Evolutionary conservation across 1,284 basidiomycete species (phyloP).

Genomic region (Grifola frondosa): DNA sequence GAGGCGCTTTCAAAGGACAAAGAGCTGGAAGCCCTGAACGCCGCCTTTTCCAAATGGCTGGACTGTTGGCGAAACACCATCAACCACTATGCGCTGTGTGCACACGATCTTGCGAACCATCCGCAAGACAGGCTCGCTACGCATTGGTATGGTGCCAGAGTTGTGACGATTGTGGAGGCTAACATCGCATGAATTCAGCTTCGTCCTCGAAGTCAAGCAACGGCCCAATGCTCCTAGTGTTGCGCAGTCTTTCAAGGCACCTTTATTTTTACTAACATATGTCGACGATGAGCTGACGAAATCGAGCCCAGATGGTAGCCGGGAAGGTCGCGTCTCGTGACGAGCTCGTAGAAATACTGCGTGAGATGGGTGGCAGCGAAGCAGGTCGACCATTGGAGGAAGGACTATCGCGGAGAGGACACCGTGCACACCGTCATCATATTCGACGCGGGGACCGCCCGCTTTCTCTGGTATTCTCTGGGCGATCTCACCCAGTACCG

Average conservation of each 20-base stretch:
- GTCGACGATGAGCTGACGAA: neutral
- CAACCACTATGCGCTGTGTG: conserved; percentile 1
- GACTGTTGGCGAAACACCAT: conserved; percentile 8
- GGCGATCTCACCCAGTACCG: neutral
- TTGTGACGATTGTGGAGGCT: conserved; percentile 1
- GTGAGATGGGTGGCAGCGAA: conserved; percentile 14
- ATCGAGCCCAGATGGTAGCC: conserved; percentile 24
- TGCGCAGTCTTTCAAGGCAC: conserved; percentile 22
- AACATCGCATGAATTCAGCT: conserved; percentile 21
- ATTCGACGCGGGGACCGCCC: conserved; percentile 5
- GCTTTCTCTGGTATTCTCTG: conserved; percentile 12
- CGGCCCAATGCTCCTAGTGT: conserved; percentile 13
- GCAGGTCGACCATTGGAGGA: conserved; percentile 24
- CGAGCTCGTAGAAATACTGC: conserved; percentile 21
- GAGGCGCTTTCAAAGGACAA: neutral
- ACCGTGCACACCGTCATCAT: conserved; percentile 32
- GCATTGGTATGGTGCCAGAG: conserved; percentile 4
- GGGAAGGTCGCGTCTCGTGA: conserved; percentile 29
- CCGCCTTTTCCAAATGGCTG: conserved; percentile 10
- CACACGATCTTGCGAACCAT: conserved; percentile 30
- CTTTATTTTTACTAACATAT: neutral
- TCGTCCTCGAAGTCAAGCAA: conserved; percentile 23
- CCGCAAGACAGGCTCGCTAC: conserved; percentile 16
- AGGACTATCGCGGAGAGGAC: conserved; percentile 27
- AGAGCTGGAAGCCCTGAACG: conserved; percentile 3